Base-by-base conservation (phyloP, 306 rosid genomes). In the Malus sylvestris region DNA sequence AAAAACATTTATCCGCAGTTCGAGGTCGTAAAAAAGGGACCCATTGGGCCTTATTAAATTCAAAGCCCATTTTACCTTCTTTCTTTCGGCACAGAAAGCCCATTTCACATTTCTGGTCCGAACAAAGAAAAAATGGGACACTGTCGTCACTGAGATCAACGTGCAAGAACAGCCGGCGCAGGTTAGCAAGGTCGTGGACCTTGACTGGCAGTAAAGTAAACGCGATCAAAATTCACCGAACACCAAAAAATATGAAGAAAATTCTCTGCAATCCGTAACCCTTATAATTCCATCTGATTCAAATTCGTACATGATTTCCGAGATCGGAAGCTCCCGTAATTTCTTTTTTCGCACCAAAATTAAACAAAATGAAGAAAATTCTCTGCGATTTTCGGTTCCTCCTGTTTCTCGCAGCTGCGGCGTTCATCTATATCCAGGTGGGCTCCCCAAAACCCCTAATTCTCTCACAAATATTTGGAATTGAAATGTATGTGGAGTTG, bases 381-480 rank as follows among this genome's bases (percentile, higher is more conserved):
- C 68, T 85, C 69, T 91, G 95, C 81, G 98, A 91, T 85, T 94
- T 86, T 83, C 96, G 98, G 68, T 79, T 94, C 76, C 93, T 91
- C 67, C 93, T 94, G 30, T 76, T 94, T 45, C 68, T 91, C 65
- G 96, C 97, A 16, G 95, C 97, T 25, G 86, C 65, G 46, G 89
- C 85, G 70, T 94, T 91, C 89, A 86, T 94, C 95, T 92, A 86
- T 72, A 87, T 94, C 80, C 98, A 94, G 97, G 97, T 93, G 8
- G 38, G 55, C 22, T 29, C 60, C 29, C 44, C 55, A 0, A 38
- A 49, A 62, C 69, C 79, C 76, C 67, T 72, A 40, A 4, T 73
- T 59, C 44, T 68, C 40, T 19, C 22, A 8, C 12, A 23, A 19
- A 19, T 7, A 49, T 49, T 14, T 49, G 53, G 53, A 4, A 19